Conservation (phyloP, 2,329 filamentous ascomycete species). For the Colletotrichum somersetense region DNA sequence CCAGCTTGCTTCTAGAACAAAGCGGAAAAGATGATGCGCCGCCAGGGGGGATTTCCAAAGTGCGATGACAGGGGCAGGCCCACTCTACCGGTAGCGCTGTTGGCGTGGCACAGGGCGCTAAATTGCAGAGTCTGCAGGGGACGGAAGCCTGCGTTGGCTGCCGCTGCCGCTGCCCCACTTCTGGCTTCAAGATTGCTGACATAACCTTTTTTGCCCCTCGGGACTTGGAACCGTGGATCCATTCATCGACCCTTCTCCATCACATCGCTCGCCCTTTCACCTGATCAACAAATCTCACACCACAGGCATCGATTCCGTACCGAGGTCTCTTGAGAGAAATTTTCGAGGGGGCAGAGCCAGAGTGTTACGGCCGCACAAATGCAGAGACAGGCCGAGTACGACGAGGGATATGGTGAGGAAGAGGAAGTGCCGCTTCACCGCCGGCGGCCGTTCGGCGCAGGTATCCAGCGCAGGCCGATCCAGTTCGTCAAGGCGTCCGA, state of each 20-base stretch:
- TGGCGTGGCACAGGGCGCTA: conserved; percentile 14
- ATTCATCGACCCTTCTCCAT: conserved; percentile 7
- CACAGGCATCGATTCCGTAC: background rate
- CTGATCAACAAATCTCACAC: conserved; percentile 3
- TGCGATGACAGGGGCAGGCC: conserved; percentile 33
- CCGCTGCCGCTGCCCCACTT: too few species aligned
- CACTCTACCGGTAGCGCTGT: conserved; percentile 15
- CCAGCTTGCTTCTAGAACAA: conserved; percentile 35
- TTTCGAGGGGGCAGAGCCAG: too few species aligned
- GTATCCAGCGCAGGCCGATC: conserved; percentile 66
- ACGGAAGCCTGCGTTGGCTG: conserved; percentile 5
- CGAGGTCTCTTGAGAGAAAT: too few species aligned
- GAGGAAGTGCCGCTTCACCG: conserved; percentile 66
- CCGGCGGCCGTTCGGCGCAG: conserved; percentile 67
- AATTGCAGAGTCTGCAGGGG: conserved; percentile 25
- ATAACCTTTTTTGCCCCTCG: background rate
- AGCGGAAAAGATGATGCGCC: conserved; percentile 27
- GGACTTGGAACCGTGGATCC: background rate
- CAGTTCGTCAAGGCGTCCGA: conserved; percentile 69
- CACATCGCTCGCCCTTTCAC: background rate
- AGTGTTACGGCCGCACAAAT: conserved; percentile 1
- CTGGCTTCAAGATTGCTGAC: conserved; percentile 2
- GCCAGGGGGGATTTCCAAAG: conserved; percentile 21
- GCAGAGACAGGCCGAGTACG: conserved; percentile 15
- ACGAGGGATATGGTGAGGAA: conserved; percentile 51